These are phyloP conservation scores for Rhododendron ovatum DNA, from an alignment of 148 eudicot species.

Conservation along the genomic window DNA sequence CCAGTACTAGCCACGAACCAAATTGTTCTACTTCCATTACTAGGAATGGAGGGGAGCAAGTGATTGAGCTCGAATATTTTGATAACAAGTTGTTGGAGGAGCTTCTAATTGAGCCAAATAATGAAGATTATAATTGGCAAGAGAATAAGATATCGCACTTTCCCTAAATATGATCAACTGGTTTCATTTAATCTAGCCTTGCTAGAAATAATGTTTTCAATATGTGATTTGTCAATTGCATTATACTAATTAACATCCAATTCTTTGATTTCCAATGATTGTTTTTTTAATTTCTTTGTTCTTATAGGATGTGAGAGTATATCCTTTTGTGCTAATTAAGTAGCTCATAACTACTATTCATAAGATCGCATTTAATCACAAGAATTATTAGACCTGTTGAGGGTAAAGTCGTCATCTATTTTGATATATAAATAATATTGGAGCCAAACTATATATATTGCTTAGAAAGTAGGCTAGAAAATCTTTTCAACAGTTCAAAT, in stretches of 20 bases:
- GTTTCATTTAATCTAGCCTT: background rate
- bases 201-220: background rate
- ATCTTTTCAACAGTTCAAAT: no score
- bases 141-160: background rate
- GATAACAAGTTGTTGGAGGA: conserved; percentile 35
- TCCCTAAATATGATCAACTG: background rate
- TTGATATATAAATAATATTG: no score
- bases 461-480: no score
- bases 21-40: background rate
- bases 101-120: conserved; percentile 7
- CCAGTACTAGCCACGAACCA: background rate
- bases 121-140: background rate
- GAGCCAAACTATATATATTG: no score
- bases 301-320: background rate
- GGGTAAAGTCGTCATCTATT: no score
- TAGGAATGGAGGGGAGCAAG: conserved; percentile 5
- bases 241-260: background rate
- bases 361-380: no score
- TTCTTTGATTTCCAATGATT: background rate
- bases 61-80: conserved; percentile 30
- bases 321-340: no score
- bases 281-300: background rate
- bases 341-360: background rate
- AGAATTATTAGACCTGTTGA: no score
- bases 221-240: conserved; percentile 10